phyloP scores from a whole-genome alignment of 2,329 filamentous ascomycete genomes.

The Epichloe hybrida region DNA sequence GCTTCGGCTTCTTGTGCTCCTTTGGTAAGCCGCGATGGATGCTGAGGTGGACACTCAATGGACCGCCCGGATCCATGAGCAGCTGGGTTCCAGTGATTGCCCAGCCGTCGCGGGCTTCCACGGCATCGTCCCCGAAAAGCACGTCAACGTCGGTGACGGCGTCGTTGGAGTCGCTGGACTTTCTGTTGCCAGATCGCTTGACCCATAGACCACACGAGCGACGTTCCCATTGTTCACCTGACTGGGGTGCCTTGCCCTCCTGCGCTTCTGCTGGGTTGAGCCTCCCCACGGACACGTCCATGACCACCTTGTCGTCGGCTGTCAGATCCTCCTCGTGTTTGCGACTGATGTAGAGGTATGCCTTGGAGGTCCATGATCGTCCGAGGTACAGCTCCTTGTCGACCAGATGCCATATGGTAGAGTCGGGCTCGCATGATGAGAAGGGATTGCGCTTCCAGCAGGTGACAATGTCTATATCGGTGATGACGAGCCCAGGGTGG shows the following conservation, averaged over 20 bases:
- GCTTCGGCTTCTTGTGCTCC: conserved; percentile 54
- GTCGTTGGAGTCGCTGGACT: conserved; percentile 60
- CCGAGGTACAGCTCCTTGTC: conserved; percentile 82
- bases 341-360: conserved; percentile 69
- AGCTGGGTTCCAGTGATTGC: conserved; percentile 61
- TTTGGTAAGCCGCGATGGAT: conserved; percentile 58
- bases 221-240: conserved; percentile 60
- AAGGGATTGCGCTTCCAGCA: conserved; percentile 66
- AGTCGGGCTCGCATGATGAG: conserved; percentile 61
- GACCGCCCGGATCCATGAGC: conserved; percentile 49
- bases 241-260: conserved; percentile 11
- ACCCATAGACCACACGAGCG: conserved; percentile 72
- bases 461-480: conserved; percentile 65
- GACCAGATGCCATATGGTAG: conserved; percentile 62
- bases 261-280: conserved; percentile 43
- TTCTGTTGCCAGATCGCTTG: conserved; percentile 55
- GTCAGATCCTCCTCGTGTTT: conserved; percentile 77
- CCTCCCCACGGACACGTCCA: conserved; percentile 64
- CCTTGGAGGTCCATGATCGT: conserved; percentile 58
- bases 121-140: conserved; percentile 79
- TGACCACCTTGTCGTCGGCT: conserved; percentile 60
- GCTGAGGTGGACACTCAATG: conserved; percentile 60
- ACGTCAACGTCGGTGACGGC: conserved; percentile 75
- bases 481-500: conserved; percentile 72
- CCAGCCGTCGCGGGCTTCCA: conserved; percentile 82